These are phyloP conservation scores for Neoboletus subvelutipes DNA, from an alignment of 768 basidiomycete species.

Conservation along the genomic window DNA sequence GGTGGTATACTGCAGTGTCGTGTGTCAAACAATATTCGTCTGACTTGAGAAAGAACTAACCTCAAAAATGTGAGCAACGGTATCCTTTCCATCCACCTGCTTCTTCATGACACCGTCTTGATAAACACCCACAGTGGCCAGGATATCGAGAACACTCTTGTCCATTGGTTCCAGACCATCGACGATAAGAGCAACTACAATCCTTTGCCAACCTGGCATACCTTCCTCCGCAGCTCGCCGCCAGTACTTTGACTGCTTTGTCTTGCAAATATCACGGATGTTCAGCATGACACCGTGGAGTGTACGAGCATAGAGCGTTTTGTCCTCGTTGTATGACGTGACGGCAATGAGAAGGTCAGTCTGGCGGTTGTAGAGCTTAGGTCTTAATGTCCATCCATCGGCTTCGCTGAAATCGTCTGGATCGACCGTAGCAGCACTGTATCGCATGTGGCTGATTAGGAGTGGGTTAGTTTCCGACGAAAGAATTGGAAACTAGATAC, in stretches of 20 bases:
- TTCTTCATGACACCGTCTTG: conserved; percentile 97
- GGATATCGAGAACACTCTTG: conserved; percentile 86
- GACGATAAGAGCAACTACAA: conserved; percentile 85
- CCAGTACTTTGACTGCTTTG: conserved; percentile 93
- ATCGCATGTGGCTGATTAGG: conserved; percentile 73
- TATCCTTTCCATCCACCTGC: conserved; percentile 83
- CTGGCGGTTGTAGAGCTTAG: conserved; percentile 81
- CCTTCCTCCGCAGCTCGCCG: conserved; percentile 79
- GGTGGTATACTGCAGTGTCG: conserved; percentile 76
- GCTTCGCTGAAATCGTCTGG: conserved; percentile 84
- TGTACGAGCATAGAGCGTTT: conserved; percentile 86
- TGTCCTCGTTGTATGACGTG: conserved; percentile 92
- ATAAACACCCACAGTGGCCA: conserved; percentile 89
- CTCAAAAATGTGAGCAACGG: conserved; percentile 94
- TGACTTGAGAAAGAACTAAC: conserved; percentile 37
- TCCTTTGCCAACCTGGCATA: conserved; percentile 85
- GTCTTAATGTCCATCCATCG: conserved; percentile 81
- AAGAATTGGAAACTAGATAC: background rate
- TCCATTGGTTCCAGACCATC: conserved; percentile 96
- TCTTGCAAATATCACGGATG: conserved; percentile 96
- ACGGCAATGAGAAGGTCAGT: conserved; percentile 95
- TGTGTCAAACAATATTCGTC: conserved; percentile 4
- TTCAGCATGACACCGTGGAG: conserved; percentile 97
- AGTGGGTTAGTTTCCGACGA: background rate
- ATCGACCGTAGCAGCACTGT: conserved; percentile 89